phyloP scores from a whole-genome alignment of 495 filamentous ascomycete genomes.

The Penicillium soppii region DNA sequence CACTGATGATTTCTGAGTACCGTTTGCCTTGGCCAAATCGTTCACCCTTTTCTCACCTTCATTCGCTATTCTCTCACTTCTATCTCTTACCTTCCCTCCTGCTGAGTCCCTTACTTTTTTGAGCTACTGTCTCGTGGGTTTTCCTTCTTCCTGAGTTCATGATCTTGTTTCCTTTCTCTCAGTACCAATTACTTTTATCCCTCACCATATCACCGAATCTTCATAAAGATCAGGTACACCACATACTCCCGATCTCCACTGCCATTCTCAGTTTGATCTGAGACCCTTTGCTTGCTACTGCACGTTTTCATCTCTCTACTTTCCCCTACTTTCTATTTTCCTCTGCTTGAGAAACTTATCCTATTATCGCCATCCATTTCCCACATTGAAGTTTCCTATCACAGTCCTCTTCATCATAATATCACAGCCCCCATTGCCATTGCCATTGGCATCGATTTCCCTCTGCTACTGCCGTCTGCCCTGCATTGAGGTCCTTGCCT shows the following conservation, averaged over 20 bases:
- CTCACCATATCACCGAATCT: too few relatives aligned
- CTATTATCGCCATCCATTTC: not conserved
- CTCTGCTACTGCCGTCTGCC: not conserved
- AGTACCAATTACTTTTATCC: too few relatives aligned
- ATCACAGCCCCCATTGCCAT: not conserved
- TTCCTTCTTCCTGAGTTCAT: too few relatives aligned
- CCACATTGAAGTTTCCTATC: not conserved
- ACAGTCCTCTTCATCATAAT: not conserved
- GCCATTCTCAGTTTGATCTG: too few relatives aligned
- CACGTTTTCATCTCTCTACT: not conserved
- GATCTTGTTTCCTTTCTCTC: too few relatives aligned
- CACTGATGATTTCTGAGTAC: too few relatives aligned
- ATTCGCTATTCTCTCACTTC: too few relatives aligned
- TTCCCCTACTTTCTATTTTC: not conserved
- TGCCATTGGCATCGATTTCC: not conserved
- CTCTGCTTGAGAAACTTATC: not conserved
- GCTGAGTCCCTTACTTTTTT: too few relatives aligned
- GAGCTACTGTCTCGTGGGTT: too few relatives aligned
- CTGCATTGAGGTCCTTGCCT: not conserved
- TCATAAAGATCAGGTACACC: too few relatives aligned
- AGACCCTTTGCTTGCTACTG: not conserved
- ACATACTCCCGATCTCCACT: too few relatives aligned
- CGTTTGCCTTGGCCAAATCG: not conserved
- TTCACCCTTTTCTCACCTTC: not conserved
- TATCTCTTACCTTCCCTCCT: too few relatives aligned